Evolutionary conservation across 2,329 filamentous ascomycete species (phyloP), one percentile per base, ranked within the genome.

Genomic region (Apiospora marii): DNA sequence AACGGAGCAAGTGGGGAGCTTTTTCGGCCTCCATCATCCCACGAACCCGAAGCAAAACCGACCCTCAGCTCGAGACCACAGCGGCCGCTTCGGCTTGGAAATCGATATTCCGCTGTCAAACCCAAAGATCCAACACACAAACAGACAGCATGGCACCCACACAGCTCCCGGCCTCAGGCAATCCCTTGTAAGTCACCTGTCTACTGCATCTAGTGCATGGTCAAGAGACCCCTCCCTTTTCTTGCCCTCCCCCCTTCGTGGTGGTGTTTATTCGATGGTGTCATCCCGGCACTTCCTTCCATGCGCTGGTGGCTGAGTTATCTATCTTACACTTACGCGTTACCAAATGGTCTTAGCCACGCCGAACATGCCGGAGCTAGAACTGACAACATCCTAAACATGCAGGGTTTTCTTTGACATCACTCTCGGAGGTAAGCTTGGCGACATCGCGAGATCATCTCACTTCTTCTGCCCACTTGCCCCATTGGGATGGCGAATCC

Each of bases 401-500:
- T 51, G 30, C 70, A 88, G 86, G 78, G 90, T 92, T 76, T 93
- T 95, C 85, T 94, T 94, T 82, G 93, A 95, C 82, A 89, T 94
- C 73, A 93, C 93, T 4, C 86, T 96, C 72, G 93, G 93, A 85
- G 93, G 93, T 93, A 83, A 80, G 16, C 83, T 68, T 75, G 61
- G 24, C 41, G 70, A 68, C 41, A n/a, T 43, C 51, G 72, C 27
- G 68, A 51, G 34, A 41, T 53, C 44, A 48, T 41, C 46, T 53
- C 34, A 53, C 19, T 19, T 10, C 46, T 49, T 10, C 46, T 49
- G 27, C 41, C 41, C n/a, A 27, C 41, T 46, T 43, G 41, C 67
- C 44, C n/a, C 67, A 46, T 46, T 30, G 43, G 67, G 43, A 48
- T 14, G 22, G 24, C 14, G 43, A 48, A 14, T n/a, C 43, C 30